Base-by-base conservation (phyloP, 306 rosid species). In the Sechiopsis laciniata region DNA sequence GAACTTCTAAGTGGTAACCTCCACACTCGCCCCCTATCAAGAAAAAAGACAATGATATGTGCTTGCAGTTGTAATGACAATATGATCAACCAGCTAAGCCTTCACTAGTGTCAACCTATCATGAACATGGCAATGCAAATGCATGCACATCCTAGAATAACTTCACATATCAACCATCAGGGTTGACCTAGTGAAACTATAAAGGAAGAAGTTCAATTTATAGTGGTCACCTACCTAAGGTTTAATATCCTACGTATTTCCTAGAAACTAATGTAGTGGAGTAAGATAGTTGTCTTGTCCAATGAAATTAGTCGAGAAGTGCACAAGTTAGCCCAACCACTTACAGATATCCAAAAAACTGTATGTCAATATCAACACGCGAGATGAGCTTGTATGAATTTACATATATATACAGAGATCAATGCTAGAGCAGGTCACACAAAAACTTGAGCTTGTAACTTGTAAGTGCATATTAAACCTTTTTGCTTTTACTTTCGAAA, bases 141-240 rank as follows among this genome's bases (percentile, higher is more conserved):
- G 53, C 71, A 65, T 4, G 26, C 71, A 64, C 52, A 61, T 29
- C 71, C 24, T 37, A 37, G n/a, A 64, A 64, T n/a, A 63, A 37
- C 45, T 37, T 63, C 7, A 1, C 3, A 1, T 17, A 35, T n/a
- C n/a, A n/a, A n/a, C n/a, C n/a, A n/a, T n/a, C n/a, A n/a, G n/a
- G n/a, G n/a, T n/a, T n/a, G n/a, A n/a, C n/a, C n/a, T n/a, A n/a
- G n/a, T n/a, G n/a, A n/a, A 32, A 32, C 5, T 32, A 32, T 0
- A 5, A 32, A 37, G 45, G 45, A 37, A 37, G 0, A 37, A 37
- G 8, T 37, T 37, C 5, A 37, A 37, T 37, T 6, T 37, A 37
- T 37, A 37, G 8, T 37, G 45, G 1, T 37, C 45, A 37, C 45
- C 45, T 37, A 37, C 45, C 45, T 37, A 37, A 37, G 45, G 45